Conservation (phyloP, 2,329 filamentous ascomycete species). For the Aureobasidium sp. region DNA sequence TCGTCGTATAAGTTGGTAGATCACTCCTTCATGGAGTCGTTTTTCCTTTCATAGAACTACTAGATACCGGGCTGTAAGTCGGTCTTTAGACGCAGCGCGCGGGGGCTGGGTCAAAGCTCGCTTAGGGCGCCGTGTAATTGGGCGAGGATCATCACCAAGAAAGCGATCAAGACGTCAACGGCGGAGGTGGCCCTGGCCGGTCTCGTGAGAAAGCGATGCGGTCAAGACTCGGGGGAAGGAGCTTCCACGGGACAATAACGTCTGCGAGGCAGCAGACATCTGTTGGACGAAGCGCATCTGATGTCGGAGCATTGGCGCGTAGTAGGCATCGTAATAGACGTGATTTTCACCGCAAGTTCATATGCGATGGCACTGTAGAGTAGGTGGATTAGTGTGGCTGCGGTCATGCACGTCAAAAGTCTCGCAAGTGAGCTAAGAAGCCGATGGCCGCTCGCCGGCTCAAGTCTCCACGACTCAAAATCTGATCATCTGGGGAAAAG, state of each 20-base stretch:
- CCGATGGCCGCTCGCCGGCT: neutral
- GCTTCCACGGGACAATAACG: neutral
- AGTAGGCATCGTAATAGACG: too few species aligned
- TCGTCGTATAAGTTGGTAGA: neutral
- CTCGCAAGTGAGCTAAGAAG: neutral
- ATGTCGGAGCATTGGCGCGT: neutral
- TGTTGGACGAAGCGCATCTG: neutral
- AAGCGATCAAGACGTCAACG: constrained; percentile 9
- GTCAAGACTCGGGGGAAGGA: neutral
- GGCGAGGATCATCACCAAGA: neutral
- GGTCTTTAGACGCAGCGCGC: neutral
- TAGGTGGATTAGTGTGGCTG: neutral
- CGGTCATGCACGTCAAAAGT: constrained; percentile 11
- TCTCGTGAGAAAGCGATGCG: neutral
- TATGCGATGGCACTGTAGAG: neutral
- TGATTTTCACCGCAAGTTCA: neutral
- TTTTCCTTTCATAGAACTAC: neutral
- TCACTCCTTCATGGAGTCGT: neutral
- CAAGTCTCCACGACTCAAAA: constrained; percentile 11
- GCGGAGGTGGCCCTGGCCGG: neutral
- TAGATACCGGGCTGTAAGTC: neutral
- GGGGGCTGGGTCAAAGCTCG: constrained; percentile 6
- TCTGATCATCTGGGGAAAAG: constrained; percentile 8
- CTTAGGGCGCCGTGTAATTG: constrained; percentile 1
- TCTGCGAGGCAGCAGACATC: neutral